Evolutionary conservation across 2,329 filamentous ascomycete species (phyloP).

Genomic region (Zarea fungicola): DNA sequence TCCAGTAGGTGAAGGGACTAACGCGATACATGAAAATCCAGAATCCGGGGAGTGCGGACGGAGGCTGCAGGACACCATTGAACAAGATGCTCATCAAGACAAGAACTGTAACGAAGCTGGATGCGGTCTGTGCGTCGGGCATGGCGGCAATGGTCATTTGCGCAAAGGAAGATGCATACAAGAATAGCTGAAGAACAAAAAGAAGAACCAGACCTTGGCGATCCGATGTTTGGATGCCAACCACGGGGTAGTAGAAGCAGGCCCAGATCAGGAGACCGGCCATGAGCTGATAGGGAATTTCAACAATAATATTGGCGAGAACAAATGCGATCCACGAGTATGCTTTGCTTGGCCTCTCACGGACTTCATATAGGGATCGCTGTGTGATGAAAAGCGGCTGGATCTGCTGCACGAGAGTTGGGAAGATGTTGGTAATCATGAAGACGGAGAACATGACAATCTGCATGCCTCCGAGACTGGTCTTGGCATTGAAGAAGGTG

Average conservation of each 20-base stretch:
- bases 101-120: slow-evolving; percentile 55
- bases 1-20: slow-evolving; percentile 63
- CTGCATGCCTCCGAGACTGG: slow-evolving; percentile 63
- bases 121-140: slow-evolving; percentile 63
- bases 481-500: slow-evolving; percentile 55
- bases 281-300: slow-evolving; percentile 65
- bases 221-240: slow-evolving; percentile 43
- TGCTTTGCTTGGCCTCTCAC: slow-evolving; percentile 66
- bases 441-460: slow-evolving; percentile 72
- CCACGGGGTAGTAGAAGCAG: slow-evolving; percentile 63
- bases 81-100: slow-evolving; percentile 56
- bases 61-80: slow-evolving; percentile 58
- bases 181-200: slow-evolving; percentile 59
- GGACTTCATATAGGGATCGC: slow-evolving; percentile 69
- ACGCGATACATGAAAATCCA: slow-evolving; percentile 75
- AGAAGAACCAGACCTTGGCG: slow-evolving; percentile 62
- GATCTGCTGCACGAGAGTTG: slow-evolving; percentile 63
- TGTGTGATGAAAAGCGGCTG: slow-evolving; percentile 75
- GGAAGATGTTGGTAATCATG: slow-evolving; percentile 71
- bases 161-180: slow-evolving; percentile 68
- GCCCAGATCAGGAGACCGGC: slow-evolving; percentile 59
- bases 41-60: slow-evolving; percentile 58
- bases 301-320: slow-evolving; percentile 64
- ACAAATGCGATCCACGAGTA: slow-evolving; percentile 75
- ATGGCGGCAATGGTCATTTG: slow-evolving; percentile 69